Percentiles rank a stretch among this genome's conserved stretches.
Conservation (phyloP, 208 protist species). For the Balamuthia mandrillaris region DNA sequence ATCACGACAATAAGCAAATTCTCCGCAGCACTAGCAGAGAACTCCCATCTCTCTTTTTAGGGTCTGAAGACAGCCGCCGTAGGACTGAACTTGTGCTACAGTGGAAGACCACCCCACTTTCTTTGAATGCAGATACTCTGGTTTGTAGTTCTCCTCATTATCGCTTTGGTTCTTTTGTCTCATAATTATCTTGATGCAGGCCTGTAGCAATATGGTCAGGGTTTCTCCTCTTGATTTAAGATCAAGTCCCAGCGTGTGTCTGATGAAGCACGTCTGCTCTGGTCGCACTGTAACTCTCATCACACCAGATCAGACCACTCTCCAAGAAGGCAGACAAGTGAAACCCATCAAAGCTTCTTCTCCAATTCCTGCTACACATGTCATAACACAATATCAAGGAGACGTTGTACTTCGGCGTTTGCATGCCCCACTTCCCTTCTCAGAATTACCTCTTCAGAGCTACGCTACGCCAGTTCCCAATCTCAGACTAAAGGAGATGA, state of each 20-base stretch:
- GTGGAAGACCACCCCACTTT: not conserved
- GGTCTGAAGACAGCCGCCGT: not conserved
- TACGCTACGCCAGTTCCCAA: not conserved
- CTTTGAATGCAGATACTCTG: not conserved
- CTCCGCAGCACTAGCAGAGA: not conserved
- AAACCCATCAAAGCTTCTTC: conserved; percentile 16
- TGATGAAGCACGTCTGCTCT: not conserved
- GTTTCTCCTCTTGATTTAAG: conserved; percentile 13
- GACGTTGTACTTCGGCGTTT: not conserved
- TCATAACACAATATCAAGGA: not conserved
- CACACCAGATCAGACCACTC: not conserved
- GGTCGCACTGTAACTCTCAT: conserved; percentile 1
- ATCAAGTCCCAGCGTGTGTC: not conserved
- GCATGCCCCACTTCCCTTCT: not conserved
- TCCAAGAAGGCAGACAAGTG: not conserved
- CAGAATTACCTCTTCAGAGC: not conserved
- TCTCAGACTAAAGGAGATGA: not conserved
- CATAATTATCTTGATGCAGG: no score
- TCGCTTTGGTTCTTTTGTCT: not conserved
- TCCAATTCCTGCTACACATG: not conserved
- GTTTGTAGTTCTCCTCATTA: not conserved
- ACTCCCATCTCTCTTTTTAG: not conserved
- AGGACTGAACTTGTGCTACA: not conserved
- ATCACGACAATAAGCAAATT: not conserved
- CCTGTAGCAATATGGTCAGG: not conserved